Percentiles rank a stretch among this genome's conserved stretches.
Conservation (phyloP, 2,329 filamentous ascomycete species). For the Aureobasidium sp. region DNA sequence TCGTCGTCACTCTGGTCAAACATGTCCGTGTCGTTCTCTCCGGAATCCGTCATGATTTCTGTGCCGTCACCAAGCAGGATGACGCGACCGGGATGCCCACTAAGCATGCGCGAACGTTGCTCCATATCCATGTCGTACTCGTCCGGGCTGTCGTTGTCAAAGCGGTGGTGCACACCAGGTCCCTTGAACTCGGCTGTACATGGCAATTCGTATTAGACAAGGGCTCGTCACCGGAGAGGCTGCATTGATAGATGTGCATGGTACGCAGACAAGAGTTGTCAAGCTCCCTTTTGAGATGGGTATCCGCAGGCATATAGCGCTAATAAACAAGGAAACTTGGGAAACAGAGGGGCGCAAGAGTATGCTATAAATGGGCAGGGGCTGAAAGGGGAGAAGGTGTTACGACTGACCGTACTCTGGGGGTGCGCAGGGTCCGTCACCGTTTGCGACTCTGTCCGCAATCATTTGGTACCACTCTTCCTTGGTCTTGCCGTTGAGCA, state of each 20-base stretch:
- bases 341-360: not conserved
- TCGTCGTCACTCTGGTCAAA: conserved; percentile 61
- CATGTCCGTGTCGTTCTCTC: conserved; percentile 67
- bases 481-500: conserved; percentile 86
- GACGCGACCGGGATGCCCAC: conserved; percentile 71
- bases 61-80: conserved; percentile 94
- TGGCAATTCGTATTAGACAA: conserved; percentile 12
- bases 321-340: conserved; percentile 11
- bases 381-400: conserved; percentile 21
- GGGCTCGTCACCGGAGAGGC: not conserved
- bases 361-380: conserved; percentile 2
- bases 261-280: conserved; percentile 7
- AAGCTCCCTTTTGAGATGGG: conserved; percentile 8
- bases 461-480: conserved; percentile 98
- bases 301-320: conserved; percentile 15
- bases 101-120: conserved; percentile 58
- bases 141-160: conserved; percentile 42
- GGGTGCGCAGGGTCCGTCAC: conserved; percentile 95
- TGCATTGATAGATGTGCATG: not conserved
- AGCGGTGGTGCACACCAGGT: conserved; percentile 43
- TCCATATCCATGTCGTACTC: conserved; percentile 70
- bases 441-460: conserved; percentile 85
- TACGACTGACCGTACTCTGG: conserved; percentile 94
- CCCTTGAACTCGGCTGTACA: conserved; percentile 44
- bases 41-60: conserved; percentile 77